Conservation (phyloP, 176 grass and related monocot species). For the Aechmea fasciata region DNA sequence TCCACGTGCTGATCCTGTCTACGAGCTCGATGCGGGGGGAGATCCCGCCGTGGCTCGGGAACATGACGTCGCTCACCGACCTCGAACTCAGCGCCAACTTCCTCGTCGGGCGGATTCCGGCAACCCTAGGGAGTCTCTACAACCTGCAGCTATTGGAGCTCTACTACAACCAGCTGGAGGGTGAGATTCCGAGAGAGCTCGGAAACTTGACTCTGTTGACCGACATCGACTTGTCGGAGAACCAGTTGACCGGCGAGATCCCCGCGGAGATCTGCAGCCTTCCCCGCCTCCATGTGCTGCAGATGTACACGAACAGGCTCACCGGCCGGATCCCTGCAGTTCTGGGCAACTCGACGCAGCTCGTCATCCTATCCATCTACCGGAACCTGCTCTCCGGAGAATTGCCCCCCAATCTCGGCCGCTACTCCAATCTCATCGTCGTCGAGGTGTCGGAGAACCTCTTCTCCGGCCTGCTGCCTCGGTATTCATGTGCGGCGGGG, state of each 20-base stretch:
- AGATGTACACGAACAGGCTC: constrained; percentile 66
- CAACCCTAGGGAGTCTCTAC: constrained; percentile 24
- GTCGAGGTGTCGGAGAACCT: constrained; percentile 88
- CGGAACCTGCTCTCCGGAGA: constrained; percentile 69
- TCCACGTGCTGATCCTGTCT: constrained; percentile 71
- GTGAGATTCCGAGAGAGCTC: constrained; percentile 51
- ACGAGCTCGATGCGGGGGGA: constrained; percentile 54
- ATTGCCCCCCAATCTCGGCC: constrained; percentile 54
- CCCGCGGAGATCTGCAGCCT: constrained; percentile 44
- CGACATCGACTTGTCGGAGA: constrained; percentile 85
- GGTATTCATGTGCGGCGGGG: constrained; percentile 32
- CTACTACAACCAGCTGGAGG: constrained; percentile 70
- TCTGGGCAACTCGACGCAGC: constrained; percentile 69
- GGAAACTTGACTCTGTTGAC: constrained; percentile 61
- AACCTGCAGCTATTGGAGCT: constrained; percentile 71
- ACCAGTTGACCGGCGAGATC: constrained; percentile 49
- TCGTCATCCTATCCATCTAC: constrained; percentile 64
- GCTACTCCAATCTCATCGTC: constrained; percentile 49
- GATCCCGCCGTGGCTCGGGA: constrained; percentile 71
- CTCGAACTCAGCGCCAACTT: constrained; percentile 74
- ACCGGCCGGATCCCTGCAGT: constrained; percentile 51
- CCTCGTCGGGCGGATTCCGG: constrained; percentile 51
- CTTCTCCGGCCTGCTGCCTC: constrained; percentile 54
- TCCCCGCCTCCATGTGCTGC: constrained; percentile 43
- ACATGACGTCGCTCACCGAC: constrained; percentile 83